These are phyloP conservation scores for Diaporthe longicolla DNA, from an alignment of 2,329 filamentous ascomycete genomes.

Conservation along the genomic window DNA sequence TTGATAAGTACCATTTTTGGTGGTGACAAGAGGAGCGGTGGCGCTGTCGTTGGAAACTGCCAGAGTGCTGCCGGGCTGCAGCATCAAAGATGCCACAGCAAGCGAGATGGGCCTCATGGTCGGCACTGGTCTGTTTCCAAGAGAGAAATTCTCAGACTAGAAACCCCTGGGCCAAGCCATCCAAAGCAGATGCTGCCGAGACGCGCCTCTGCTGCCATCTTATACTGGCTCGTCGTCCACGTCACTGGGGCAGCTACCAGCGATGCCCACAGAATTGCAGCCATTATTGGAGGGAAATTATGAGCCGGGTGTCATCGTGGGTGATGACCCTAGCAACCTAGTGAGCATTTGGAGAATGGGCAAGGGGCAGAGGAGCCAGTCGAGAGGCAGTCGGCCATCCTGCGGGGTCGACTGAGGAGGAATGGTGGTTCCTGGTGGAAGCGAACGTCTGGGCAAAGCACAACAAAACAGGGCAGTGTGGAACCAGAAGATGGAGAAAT, in stretches of 20 bases:
- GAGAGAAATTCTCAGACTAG: not conserved
- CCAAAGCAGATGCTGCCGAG: not conserved
- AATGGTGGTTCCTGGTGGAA: constrained; percentile 15
- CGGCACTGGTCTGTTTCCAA: not conserved
- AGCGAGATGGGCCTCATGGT: constrained; percentile 37
- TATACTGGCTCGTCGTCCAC: constrained; percentile 2
- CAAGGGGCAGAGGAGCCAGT: constrained; percentile 6
- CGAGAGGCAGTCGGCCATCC: constrained; percentile 11
- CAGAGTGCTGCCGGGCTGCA: constrained; percentile 11
- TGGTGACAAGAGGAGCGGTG: constrained; percentile 43
- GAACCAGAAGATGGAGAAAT: constrained; percentile 17
- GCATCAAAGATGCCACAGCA: constrained; percentile 23
- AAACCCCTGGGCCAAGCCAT: not conserved
- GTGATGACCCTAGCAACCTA: not conserved
- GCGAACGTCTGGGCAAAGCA: constrained; percentile 26
- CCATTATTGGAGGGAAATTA: constrained; percentile 44
- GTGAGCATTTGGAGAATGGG: constrained; percentile 20
- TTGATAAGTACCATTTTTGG: constrained; percentile 53
- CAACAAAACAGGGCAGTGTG: constrained; percentile 16
- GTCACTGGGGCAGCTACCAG: not conserved
- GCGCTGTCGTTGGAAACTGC: not conserved
- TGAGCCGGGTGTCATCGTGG: constrained; percentile 24
- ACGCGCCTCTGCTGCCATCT: not conserved
- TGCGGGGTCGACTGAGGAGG: constrained; percentile 25
- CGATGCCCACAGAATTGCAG: not conserved